Conservation (phyloP, 139 green algal species). For the Pycnococcus provasolii region DNA sequence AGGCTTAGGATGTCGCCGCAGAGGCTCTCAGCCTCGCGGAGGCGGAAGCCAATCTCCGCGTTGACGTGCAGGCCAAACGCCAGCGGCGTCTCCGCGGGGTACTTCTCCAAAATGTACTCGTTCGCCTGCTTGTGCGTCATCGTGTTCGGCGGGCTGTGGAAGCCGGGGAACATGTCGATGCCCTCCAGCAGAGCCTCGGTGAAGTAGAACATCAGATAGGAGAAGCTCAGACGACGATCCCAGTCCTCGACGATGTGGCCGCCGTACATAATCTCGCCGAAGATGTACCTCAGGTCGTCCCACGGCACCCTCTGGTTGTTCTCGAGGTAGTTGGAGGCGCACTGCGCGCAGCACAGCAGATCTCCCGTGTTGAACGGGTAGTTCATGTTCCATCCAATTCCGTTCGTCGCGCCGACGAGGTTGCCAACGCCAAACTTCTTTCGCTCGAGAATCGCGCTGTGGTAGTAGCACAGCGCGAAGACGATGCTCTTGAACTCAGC, state of each 20-base stretch:
- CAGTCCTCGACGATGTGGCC: conserved; percentile 89
- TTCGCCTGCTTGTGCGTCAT: conserved; percentile 45
- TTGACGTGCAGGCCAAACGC: conserved; percentile 84
- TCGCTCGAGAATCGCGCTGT: conserved; percentile 71
- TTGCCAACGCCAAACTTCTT: conserved; percentile 91
- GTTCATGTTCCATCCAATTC: conserved; percentile 83
- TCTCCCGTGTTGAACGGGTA: conserved; percentile 89
- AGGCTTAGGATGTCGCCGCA: conserved; percentile 56
- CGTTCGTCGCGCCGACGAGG: neutral
- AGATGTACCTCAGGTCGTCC: conserved; percentile 61
- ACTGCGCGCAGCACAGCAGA: conserved; percentile 71
- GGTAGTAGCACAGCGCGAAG: conserved; percentile 85
- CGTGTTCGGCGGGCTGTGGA: conserved; percentile 51
- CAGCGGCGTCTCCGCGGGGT: conserved; percentile 64
- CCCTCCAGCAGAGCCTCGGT: conserved; percentile 61
- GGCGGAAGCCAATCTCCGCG: conserved; percentile 81
- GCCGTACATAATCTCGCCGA: conserved; percentile 94
- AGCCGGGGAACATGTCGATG: conserved; percentile 19
- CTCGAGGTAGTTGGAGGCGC: conserved; percentile 78
- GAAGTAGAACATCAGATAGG: conserved; percentile 64
- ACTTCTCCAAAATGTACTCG: conserved; percentile 65
- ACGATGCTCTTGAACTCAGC: conserved; percentile 70
- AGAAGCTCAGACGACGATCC: conserved; percentile 64
- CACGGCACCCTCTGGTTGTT: conserved; percentile 61
- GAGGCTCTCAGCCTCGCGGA: conserved; percentile 69